A percentile compares a stretch with the other conserved stretches of the same genome.
These are phyloP conservation scores for Kwoniella shivajii DNA, from an alignment of 1,284 basidiomycete species.

Conservation along the genomic window DNA sequence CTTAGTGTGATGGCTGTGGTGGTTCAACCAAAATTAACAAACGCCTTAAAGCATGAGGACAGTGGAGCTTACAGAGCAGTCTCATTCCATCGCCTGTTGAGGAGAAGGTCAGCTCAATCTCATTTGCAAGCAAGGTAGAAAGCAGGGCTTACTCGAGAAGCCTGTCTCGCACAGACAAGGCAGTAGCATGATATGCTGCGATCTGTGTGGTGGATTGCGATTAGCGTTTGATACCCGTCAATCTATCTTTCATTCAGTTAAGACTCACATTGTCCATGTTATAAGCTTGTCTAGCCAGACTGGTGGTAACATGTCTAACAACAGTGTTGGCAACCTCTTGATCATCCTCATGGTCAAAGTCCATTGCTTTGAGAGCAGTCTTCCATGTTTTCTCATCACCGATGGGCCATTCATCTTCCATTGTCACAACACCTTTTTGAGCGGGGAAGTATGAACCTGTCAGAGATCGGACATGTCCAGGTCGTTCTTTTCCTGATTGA, in stretches of 20 bases:
- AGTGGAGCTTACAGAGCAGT: conserved; percentile 40
- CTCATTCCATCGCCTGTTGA: conserved; percentile 51
- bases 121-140: background rate
- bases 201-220: too few species aligned
- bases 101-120: background rate
- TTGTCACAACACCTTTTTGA: conserved; percentile 62
- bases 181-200: conserved; percentile 50
- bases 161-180: conserved; percentile 77
- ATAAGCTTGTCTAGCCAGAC: conserved; percentile 81
- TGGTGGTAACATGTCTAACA: conserved; percentile 80
- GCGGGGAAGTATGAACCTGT: conserved; percentile 53
- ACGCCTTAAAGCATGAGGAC: too few species aligned
- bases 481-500: conserved; percentile 34
- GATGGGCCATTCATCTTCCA: conserved; percentile 79
- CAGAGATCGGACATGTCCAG: conserved; percentile 46
- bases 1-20: conserved; percentile 50
- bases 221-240: background rate
- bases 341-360: conserved; percentile 51
- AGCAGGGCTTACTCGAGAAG: conserved; percentile 61
- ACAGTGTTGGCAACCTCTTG: conserved; percentile 72
- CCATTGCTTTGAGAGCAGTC: conserved; percentile 55
- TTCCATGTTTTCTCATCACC: conserved; percentile 82
- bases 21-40: too few species aligned
- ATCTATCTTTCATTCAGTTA: background rate
- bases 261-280: conserved; percentile 77